phyloP scores from a whole-genome alignment of 2,329 filamentous ascomycete species.

The Penicillium frequentans region DNA sequence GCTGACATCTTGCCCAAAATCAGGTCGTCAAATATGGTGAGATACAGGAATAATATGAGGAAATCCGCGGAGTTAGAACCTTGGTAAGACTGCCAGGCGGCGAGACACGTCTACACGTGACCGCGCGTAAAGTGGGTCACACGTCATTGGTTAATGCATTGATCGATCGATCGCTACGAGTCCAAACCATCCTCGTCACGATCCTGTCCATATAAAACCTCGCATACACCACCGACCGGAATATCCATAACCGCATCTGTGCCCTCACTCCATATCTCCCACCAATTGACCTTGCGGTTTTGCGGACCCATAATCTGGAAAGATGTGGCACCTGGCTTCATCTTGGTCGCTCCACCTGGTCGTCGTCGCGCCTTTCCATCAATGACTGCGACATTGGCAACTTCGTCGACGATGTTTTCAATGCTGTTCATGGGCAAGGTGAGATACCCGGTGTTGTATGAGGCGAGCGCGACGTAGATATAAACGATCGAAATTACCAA shows the following conservation, averaged over 20 bases:
- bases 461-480: conserved; percentile 88
- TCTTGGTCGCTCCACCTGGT: conserved; percentile 44
- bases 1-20: conserved; percentile 10
- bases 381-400: conserved; percentile 79
- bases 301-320: conserved; percentile 45
- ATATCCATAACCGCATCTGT: conserved; percentile 98
- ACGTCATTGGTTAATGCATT: conserved; percentile 6
- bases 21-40: background rate
- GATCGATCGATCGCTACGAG: background rate
- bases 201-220: conserved; percentile 79
- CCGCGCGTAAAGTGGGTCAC: background rate
- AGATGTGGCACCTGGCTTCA: conserved; percentile 42
- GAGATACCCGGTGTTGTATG: conserved; percentile 86
- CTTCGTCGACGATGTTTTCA: conserved; percentile 90
- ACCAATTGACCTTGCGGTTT: conserved; percentile 65
- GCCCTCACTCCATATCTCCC: conserved; percentile 80
- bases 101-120: conserved; percentile 8
- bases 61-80: background rate
- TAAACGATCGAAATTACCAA: conserved; percentile 85
- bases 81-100: background rate
- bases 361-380: conserved; percentile 66
- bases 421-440: conserved; percentile 77
- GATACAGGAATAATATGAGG: background rate
- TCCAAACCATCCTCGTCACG: conserved; percentile 37
- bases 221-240: conserved; percentile 89